Conservation (phyloP, 352 stramenopile species). For the Phytopythium vexans region DNA sequence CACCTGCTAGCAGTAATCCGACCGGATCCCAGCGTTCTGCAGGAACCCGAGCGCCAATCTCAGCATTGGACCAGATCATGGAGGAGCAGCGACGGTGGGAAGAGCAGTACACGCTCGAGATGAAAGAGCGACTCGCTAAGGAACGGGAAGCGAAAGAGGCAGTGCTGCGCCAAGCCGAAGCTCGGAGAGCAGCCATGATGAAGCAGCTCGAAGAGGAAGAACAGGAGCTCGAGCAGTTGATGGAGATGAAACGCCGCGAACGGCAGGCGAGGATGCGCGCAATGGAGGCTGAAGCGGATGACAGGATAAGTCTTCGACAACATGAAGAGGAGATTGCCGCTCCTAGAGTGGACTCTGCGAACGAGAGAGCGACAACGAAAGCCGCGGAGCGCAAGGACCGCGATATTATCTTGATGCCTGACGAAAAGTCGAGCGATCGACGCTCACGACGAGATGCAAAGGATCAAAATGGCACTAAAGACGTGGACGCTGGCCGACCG, state of each 20-base stretch:
- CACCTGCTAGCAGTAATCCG: too few species aligned
- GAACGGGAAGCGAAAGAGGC: conserved; percentile 56
- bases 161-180: conserved; percentile 45
- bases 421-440: too few species aligned
- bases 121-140: conserved; percentile 35
- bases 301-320: neutral
- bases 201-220: conserved; percentile 76
- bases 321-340: neutral
- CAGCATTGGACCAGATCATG: conserved; percentile 36
- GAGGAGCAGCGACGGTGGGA: conserved; percentile 63
- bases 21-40: too few species aligned
- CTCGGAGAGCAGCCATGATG: conserved; percentile 47
- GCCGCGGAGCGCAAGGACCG: too few species aligned
- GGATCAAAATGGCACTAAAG: neutral
- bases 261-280: conserved; percentile 49
- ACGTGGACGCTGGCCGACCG: too few species aligned
- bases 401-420: too few species aligned
- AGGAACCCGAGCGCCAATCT: neutral
- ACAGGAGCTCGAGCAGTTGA: conserved; percentile 55
- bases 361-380: too few species aligned
- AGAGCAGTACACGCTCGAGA: conserved; percentile 48
- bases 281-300: conserved; percentile 32
- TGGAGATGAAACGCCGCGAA: conserved; percentile 60
- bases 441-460: neutral
- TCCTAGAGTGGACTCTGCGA: too few species aligned